Evolutionary conservation across 352 stramenopile genomes (phyloP), one percentile per base, ranked within the genome.

Genomic region (Phytopythium mirpurense): DNA sequence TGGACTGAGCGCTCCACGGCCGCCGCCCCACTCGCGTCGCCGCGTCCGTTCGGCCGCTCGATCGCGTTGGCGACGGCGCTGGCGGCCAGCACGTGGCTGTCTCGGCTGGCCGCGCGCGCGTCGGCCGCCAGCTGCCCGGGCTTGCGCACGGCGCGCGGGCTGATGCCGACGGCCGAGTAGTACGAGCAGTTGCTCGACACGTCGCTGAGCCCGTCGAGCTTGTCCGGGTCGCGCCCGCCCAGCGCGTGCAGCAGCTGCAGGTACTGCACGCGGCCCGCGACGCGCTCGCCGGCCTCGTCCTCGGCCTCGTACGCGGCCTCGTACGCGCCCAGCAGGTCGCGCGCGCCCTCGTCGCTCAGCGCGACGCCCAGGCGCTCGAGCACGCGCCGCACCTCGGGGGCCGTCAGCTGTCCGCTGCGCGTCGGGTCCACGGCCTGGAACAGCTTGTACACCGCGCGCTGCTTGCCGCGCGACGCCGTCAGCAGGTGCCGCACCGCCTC

Each of bases 111-210:
- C 34, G 52, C 54, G 12, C 41, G 54, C 21, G 53, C 43, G 31
- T 60, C 59, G 11, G 31, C 31, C 15, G 23, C 56, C 60, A 53
- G 61, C 43, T 44, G 34, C 0, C 48, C 48, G 26, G 58, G 60
- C 27, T 63, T 63, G 38, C 59, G 54, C 15, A 78, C 74, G 21
- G 63, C 62, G 7, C 72, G 74, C 37, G 74, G 77, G 47, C 77
- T 88, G 47, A 87, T 88, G 15, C 60, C 72, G 27, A 90, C 80
- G 6, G 77, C 71, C 51, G 63, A 83, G 63, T 90, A 90, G 67
- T 90, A 90, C 9, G 77, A 88, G 44, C 80, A 90, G 51, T 88
- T 78, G 60, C 77, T 88, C 2, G 77, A 87, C 3, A 88, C 42
- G 29, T 90, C 80, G 45, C 74, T 88, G 71, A 85, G 71, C 7